Conservation (phyloP, 2,329 filamentous ascomycete genomes). For the Paradendryphiella salina region DNA sequence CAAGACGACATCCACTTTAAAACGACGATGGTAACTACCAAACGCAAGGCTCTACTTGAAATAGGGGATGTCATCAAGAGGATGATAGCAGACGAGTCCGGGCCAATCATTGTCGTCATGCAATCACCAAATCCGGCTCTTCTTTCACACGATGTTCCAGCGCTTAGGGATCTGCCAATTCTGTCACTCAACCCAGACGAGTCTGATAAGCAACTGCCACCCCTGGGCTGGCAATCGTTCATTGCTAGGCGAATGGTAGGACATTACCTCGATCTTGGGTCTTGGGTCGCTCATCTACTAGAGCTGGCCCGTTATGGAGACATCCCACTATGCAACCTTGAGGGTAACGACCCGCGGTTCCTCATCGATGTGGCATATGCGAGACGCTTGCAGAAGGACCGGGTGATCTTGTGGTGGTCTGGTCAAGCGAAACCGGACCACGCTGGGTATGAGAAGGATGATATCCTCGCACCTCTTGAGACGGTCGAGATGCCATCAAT, state of each 20-base stretch:
- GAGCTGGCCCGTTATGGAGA: slow-evolving; percentile 90
- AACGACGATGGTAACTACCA: slow-evolving; percentile 83
- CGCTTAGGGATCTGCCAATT: slow-evolving; percentile 81
- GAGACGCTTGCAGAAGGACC: slow-evolving; percentile 82
- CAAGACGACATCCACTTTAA: slow-evolving; percentile 85
- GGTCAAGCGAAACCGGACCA: slow-evolving; percentile 85
- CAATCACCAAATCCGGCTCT: slow-evolving; percentile 85
- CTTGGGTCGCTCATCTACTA: slow-evolving; percentile 87
- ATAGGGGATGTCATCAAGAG: slow-evolving; percentile 87
- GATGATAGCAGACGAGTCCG: slow-evolving; percentile 80
- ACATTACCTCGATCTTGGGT: slow-evolving; percentile 89
- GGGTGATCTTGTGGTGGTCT: slow-evolving; percentile 98
- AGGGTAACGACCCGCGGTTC: slow-evolving; percentile 90
- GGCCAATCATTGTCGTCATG: slow-evolving; percentile 80
- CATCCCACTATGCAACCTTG: slow-evolving; percentile 91
- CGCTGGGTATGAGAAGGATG: slow-evolving; percentile 91
- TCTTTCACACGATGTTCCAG: slow-evolving; percentile 81
- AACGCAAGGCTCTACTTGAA: slow-evolving; percentile 85
- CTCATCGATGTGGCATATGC: slow-evolving; percentile 96
- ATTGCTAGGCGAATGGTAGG: slow-evolving; percentile 82
- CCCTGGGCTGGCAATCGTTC: slow-evolving; percentile 90
- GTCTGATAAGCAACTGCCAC: slow-evolving; percentile 82
- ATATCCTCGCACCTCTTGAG: slow-evolving; percentile 80
- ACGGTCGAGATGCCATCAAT: slow-evolving; percentile 88
- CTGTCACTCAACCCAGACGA: slow-evolving; percentile 80